Conservation (phyloP, 805 yeast species). For the Debaryomyces hansenii region DNA sequence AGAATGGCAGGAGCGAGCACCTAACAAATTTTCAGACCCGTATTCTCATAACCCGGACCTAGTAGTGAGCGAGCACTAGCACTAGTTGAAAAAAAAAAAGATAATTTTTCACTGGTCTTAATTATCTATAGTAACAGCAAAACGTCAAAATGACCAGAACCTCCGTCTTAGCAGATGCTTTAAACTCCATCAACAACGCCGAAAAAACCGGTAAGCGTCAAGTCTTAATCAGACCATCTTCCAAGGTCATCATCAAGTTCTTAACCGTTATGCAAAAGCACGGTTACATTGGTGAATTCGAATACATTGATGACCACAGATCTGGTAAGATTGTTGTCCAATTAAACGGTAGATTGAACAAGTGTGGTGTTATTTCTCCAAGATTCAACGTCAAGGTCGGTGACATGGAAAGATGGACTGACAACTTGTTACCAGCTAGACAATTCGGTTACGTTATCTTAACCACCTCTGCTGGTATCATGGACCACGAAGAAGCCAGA, state of each 20-base stretch:
- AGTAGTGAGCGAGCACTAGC: no score
- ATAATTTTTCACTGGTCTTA: neutral
- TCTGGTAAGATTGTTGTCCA: slow-evolving; percentile 96
- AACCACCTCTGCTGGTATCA: slow-evolving; percentile 98
- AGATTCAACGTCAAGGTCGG: slow-evolving; percentile 95
- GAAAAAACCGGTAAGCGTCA: slow-evolving; percentile 99
- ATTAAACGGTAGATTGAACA: slow-evolving; percentile 97
- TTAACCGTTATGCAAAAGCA: slow-evolving; percentile 96
- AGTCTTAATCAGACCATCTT: slow-evolving; percentile 96
- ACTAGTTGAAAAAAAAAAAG: neutral
- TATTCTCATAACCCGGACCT: no score
- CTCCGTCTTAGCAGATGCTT: slow-evolving; percentile 98
- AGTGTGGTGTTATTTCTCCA: slow-evolving; percentile 98
- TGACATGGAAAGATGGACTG: slow-evolving; percentile 98
- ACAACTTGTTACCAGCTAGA: slow-evolving; percentile 97
- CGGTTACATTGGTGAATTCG: slow-evolving; percentile 98
- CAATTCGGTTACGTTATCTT: slow-evolving; percentile 97
- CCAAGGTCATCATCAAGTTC: slow-evolving; percentile 97
- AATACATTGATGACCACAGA: slow-evolving; percentile 98
- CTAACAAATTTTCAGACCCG: no score
- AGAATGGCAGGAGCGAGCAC: no score
- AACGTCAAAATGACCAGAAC: slow-evolving; percentile 82
- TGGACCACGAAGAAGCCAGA: slow-evolving; percentile 99
- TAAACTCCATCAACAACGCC: slow-evolving; percentile 97
- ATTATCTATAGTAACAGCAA: neutral